Conservation (phyloP, 2,329 filamentous ascomycete genomes). For the Teratosphaeria pseudoeucalypti region DNA sequence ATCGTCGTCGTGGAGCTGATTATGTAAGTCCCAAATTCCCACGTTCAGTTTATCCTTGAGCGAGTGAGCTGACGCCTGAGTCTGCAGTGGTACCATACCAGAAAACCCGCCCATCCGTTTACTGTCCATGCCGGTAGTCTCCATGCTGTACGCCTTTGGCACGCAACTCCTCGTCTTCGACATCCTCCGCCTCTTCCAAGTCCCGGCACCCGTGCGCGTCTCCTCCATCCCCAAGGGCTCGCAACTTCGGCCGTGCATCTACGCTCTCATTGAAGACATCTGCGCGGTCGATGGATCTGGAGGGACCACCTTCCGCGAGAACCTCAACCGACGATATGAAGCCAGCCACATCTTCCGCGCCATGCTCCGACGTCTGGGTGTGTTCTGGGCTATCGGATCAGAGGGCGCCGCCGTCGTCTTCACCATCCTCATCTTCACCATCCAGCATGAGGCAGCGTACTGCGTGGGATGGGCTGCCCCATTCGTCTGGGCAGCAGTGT, state of each 20-base stretch:
- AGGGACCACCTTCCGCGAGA: slow-evolving; percentile 42
- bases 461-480: slow-evolving; percentile 40
- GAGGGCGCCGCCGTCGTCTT: slow-evolving; percentile 30
- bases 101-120: slow-evolving; percentile 41
- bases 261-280: slow-evolving; percentile 45
- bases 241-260: slow-evolving; percentile 43
- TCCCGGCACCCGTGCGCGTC: slow-evolving; percentile 41
- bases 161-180: slow-evolving; percentile 42
- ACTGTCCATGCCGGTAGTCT: slow-evolving; percentile 42
- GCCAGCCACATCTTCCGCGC: slow-evolving; percentile 43
- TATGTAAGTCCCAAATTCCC: slow-evolving; percentile 27
- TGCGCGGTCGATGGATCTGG: slow-evolving; percentile 44
- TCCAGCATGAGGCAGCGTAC: slow-evolving; percentile 38
- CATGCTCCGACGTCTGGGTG: slow-evolving; percentile 42
- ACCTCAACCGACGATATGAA: slow-evolving; percentile 42
- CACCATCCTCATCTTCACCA: slow-evolving; percentile 38
- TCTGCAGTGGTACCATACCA: slow-evolving; percentile 33
- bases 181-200: slow-evolving; percentile 33
- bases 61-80: background rate
- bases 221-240: slow-evolving; percentile 42
- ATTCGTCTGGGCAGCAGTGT: slow-evolving; percentile 40
- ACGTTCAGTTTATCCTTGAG: background rate
- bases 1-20: slow-evolving; percentile 48
- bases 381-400: slow-evolving; percentile 43
- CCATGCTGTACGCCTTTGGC: slow-evolving; percentile 44